A percentile compares a stretch with the other conserved stretches of the same genome.
Evolutionary conservation across 148 eudicot species (phyloP).

Genomic region (Fagopyrum tataricum): DNA sequence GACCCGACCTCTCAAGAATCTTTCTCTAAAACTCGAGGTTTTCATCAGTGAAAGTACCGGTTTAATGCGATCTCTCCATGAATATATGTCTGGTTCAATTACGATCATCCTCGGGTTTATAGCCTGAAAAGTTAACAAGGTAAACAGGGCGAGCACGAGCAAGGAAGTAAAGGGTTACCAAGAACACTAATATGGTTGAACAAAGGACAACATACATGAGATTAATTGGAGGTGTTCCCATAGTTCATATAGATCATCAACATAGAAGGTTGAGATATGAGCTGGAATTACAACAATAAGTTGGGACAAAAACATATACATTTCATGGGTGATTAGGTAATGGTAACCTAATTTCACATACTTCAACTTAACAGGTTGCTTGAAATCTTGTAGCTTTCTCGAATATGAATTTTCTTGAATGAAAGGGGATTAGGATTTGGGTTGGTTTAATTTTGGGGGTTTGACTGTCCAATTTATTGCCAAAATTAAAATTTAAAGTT

Average conservation of each 20-base stretch:
- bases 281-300: conserved; percentile 28
- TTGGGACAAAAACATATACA: conserved; percentile 35
- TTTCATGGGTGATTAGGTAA: conserved; percentile 50
- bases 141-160: conserved; percentile 51
- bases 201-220: conserved; percentile 36
- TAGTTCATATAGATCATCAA: conserved; percentile 29
- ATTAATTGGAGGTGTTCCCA: conserved; percentile 41
- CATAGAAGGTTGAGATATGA: conserved; percentile 40
- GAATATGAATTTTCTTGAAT: conserved; percentile 21
- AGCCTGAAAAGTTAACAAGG: conserved; percentile 51
- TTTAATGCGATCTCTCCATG: conserved; percentile 33
- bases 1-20: conserved; percentile 45
- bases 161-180: conserved; percentile 40
- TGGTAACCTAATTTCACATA: conserved; percentile 55
- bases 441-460: no score
- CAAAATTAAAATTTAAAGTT: no score
- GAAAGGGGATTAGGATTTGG: conserved; percentile 20
- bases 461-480: no score
- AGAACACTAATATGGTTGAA: conserved; percentile 36
- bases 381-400: conserved; percentile 43
- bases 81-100: conserved; percentile 42
- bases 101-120: conserved; percentile 40
- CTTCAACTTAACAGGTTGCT: conserved; percentile 41
- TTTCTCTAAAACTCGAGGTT: conserved; percentile 41
- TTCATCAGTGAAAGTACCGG: conserved; percentile 31